Evolutionary conservation across 495 filamentous ascomycete species (phyloP), one percentile per base, ranked within the genome.

Genomic region (Neurospora sp.): DNA sequence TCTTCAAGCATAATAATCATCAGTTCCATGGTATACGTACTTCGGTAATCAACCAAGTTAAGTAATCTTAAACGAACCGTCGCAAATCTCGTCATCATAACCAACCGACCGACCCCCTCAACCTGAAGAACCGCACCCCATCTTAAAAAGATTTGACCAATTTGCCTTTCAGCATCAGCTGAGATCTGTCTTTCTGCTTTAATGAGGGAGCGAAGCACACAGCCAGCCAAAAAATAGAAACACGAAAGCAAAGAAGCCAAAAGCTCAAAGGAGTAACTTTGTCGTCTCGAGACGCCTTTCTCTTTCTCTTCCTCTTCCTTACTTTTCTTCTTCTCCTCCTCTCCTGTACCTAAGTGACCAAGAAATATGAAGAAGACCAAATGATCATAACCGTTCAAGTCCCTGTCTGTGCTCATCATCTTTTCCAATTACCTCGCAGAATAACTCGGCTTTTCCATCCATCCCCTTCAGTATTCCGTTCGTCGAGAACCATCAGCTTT

Each of bases 121-220:
- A 73, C 75, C 61, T 48, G 69, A 73, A 76, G 73, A 76, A 73
- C 69, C 72, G 40, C 75, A 73, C 22, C 9, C 61, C 69, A 41
- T 38, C 59, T 42, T 18, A 53, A 70, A 70, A 74, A 59, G 72
- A 38, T 31, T 41, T 31, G 18, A 68, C 44, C 20, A 70, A 73
- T n/a, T 27, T 22, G 20, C 48, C 10, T 10, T 7, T 59, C 27
- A 59, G 53, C 14, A 65, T 16, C 53, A 37, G n/a, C n/a, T n/a
- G n/a, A n/a, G 53, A 31, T 65, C 27, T 3, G 53, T 37, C 27
- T 35, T 31, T 31, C 31, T 37, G 22, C 53, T 18, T 18, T 27
- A 35, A 1, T 65, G 12, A 65, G 6, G 53, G 14, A 65, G 53
- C 53, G 27, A 27, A 3, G 12, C 53, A 14, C 10, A 65, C 48